These are phyloP conservation scores for Aspergillus avenaceus DNA, from an alignment of 495 filamentous ascomycete genomes.

Conservation along the genomic window DNA sequence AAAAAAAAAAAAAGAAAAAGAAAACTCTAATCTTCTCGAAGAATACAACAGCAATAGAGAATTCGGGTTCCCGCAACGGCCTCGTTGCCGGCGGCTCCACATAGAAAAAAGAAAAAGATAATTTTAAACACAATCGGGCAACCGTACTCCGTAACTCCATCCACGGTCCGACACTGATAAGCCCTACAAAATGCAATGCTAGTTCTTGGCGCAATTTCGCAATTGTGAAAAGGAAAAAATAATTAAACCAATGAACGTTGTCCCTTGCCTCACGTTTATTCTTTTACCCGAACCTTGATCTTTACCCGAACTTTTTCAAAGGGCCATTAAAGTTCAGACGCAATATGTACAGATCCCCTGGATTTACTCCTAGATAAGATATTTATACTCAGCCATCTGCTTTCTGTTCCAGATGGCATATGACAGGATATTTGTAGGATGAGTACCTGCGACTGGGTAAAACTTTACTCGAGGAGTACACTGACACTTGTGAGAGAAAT, in stretches of 20 bases:
- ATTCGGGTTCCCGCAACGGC: slow-evolving; percentile 1
- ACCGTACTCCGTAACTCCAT: slow-evolving; percentile 14
- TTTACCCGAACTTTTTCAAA: background rate
- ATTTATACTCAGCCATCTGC: no score
- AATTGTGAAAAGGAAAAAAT: background rate
- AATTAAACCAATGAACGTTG: slow-evolving; percentile 1
- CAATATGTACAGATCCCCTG: background rate
- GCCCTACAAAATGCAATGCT: slow-evolving; percentile 11
- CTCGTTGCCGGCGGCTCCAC: slow-evolving; percentile 5
- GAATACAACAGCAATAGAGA: background rate
- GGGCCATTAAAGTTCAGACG: background rate
- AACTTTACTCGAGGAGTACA: no score
- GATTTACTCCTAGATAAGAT: background rate
- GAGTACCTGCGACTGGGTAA: no score
- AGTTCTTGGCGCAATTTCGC: background rate
- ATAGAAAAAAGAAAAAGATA: background rate
- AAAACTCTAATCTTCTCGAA: background rate
- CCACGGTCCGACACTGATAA: no score
- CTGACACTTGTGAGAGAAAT: no score
- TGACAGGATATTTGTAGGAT: no score
- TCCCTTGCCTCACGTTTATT: slow-evolving; percentile 1
- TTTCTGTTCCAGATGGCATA: no score
- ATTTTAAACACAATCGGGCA: background rate
- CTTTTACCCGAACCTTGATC: background rate
- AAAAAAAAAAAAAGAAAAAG: background rate